Evolutionary conservation across 2,329 filamentous ascomycete genomes (phyloP), one percentile per base, ranked within the genome.

Genomic region (Ophiostoma tasmaniense): DNA sequence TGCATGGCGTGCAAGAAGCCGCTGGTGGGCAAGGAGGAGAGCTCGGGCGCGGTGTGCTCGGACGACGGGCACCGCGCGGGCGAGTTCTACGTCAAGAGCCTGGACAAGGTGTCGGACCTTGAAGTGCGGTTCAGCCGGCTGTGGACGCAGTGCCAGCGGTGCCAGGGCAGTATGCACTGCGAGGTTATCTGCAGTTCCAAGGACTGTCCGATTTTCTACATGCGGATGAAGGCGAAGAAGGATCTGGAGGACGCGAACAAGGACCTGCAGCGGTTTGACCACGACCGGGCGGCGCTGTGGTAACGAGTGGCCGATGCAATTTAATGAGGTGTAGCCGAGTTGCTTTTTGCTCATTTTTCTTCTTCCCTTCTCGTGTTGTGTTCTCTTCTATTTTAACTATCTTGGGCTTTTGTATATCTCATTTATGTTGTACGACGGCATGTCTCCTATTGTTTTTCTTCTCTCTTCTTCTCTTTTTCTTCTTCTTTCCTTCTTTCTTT

Each of bases 171-270:
- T 81, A 90, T 99, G 85, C 95, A 99, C 80, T 95, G 92, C 78
- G 95, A 99, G 79, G 96, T 99, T 68, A 98, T 99, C 74, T 99
- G 95, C 82, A 93, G 90, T 72, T 94, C 90, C 77, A 91, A 93
- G 78, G 95, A 99, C 81, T 99, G 95, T 77, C 95, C 95, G 0
- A 99, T 99, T 76, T 99, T 99, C 79, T 99, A 99, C 79, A 99
- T 99, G 95, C 89, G 95, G 4, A 99, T 99, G 95, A 99, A 99
- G 84, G 94, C 94, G 39, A 96, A 97, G 85, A 99, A 99, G 83
- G 95, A 99, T 78, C 89, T 98, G 52, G 94, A 98, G 79, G 95
- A 99, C 80, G 90, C 89, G 1, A 92, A 93, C 69, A 96, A 92
- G 81, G 95, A 99, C 78, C 79, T 99, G 75, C 86, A 86, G 74